Percentiles rank a stretch among this genome's conserved stretches.
Evolutionary conservation across 2,329 filamentous ascomycete species (phyloP).

Genomic region (Tolypocladium cylindrosporum): DNA sequence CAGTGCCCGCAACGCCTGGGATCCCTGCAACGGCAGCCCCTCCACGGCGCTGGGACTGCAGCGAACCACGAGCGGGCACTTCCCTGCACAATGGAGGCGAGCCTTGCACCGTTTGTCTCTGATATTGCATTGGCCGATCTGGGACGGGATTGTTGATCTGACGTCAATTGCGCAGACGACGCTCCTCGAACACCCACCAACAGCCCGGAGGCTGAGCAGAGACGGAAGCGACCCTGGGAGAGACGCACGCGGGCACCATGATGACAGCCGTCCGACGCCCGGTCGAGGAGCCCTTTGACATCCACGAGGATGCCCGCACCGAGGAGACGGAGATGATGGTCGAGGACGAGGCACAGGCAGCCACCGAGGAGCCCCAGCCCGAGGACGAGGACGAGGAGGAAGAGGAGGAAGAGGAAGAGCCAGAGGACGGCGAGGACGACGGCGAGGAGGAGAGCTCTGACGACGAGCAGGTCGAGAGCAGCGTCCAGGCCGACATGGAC

Average conservation of each 20-base stretch:
- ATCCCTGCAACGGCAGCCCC: conserved; percentile 9
- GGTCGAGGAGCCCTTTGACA: conserved; percentile 30
- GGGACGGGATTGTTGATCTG: not conserved
- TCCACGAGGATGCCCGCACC: conserved; percentile 39
- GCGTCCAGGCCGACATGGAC: conserved; percentile 76
- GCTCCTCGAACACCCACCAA: not conserved
- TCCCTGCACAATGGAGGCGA: not conserved
- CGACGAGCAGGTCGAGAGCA: conserved; percentile 55
- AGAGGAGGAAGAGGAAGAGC: conserved; percentile 16
- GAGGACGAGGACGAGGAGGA: conserved; percentile 18
- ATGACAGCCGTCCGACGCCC: not conserved
- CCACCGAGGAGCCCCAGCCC: conserved; percentile 13
- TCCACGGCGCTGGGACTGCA: not conserved
- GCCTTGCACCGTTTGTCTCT: not conserved
- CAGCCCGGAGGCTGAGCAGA: too few species aligned
- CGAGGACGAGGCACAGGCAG: conserved; percentile 23
- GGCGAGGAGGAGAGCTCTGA: conserved; percentile 37
- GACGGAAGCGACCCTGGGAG: too few species aligned
- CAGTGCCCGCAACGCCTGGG: not conserved
- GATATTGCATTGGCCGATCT: not conserved
- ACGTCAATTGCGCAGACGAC: not conserved
- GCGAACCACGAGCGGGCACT: not conserved
- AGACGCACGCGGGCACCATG: not conserved
- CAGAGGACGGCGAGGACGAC: conserved; percentile 28
- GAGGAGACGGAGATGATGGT: conserved; percentile 41